Base-by-base conservation (phyloP, 352 stramenopile genomes). In the Globisporangium cederbergense region DNA sequence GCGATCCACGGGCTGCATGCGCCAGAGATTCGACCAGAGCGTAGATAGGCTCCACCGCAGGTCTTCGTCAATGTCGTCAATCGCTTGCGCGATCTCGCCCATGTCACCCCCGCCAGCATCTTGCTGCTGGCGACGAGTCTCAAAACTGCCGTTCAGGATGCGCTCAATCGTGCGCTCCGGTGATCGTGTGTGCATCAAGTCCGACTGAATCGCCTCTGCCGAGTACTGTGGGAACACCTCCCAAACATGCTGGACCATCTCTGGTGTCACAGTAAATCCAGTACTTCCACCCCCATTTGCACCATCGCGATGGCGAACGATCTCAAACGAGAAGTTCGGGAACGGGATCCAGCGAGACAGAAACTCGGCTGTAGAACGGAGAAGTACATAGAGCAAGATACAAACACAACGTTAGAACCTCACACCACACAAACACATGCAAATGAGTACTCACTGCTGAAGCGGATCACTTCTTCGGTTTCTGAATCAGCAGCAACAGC, bases 221-320 rank as follows among this genome's bases (percentile, higher is more conserved):
- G 76, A 79, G 64, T 86, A 89, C 55, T 93, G 83, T 2, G 83
- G 83, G 38, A 93, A 93, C 13, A 93, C 73, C 28, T 93, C 81
- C 64, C 75, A 86, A 13, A 93, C 84, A 38, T 85, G 83, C 51
- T 89, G 81, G 13, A 90, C 28, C 79, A 90, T 93, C 60, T 88
- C 81, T 0, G 81, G 77, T 0, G 73, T 90, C 63, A 89, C 81
- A n/a, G 71, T 72, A 8, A 88, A 79, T 16, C 75, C 77, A 40
- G 60, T 30, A 20, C 65, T 75, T 18, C 66, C 54, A 11, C 57
- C 18, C 36, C 63, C 66, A 3, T 38, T 46, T 49, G 20, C 51
- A 1, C 66, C 58, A 40, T 70, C 40, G 3, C 69, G 79, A 46
- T 88, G 81, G 6, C 83, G 79, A 20, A 90, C 78, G 36, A 93